phyloP scores from a whole-genome alignment of 768 basidiomycete species.

The Boletus subcaerulescens region DNA sequence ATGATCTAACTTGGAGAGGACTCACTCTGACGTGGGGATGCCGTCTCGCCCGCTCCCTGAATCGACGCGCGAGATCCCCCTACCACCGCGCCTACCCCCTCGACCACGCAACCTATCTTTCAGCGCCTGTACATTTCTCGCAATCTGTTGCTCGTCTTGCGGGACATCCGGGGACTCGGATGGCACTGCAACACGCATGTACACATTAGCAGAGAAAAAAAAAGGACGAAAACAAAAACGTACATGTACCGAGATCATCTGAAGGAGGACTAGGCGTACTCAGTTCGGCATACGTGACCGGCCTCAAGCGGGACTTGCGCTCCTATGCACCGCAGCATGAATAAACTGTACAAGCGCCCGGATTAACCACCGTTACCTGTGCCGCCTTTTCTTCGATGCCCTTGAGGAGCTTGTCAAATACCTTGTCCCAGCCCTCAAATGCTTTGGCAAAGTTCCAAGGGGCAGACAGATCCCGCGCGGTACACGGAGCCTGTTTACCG shows the following conservation, averaged over 20 bases:
- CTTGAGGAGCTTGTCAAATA: slow-evolving; percentile 74
- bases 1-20: slow-evolving; percentile 3
- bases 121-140: slow-evolving; percentile 86
- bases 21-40: slow-evolving; percentile 70
- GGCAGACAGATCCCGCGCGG: slow-evolving; percentile 35
- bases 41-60: slow-evolving; percentile 60
- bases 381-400: slow-evolving; percentile 75
- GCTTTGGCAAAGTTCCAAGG: slow-evolving; percentile 69
- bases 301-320: slow-evolving; percentile 62
- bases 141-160: slow-evolving; percentile 85
- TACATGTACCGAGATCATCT: slow-evolving; percentile 60
- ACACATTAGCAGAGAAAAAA: background rate
- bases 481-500: slow-evolving; percentile 36
- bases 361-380: slow-evolving; percentile 41
- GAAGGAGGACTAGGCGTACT: slow-evolving; percentile 46
- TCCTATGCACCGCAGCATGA: slow-evolving; percentile 44
- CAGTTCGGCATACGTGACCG: slow-evolving; percentile 32
- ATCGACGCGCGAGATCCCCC: slow-evolving; percentile 45
- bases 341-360: background rate
- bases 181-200: slow-evolving; percentile 35
- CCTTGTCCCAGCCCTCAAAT: slow-evolving; percentile 76
- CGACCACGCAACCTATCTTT: slow-evolving; percentile 81
- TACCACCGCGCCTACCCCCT: slow-evolving; percentile 57
- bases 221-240: slow-evolving; percentile 8
- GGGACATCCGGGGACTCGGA: slow-evolving; percentile 48